Base-by-base conservation (phyloP, 495 filamentous ascomycete species). In the Sordaria brevicollis region DNA sequence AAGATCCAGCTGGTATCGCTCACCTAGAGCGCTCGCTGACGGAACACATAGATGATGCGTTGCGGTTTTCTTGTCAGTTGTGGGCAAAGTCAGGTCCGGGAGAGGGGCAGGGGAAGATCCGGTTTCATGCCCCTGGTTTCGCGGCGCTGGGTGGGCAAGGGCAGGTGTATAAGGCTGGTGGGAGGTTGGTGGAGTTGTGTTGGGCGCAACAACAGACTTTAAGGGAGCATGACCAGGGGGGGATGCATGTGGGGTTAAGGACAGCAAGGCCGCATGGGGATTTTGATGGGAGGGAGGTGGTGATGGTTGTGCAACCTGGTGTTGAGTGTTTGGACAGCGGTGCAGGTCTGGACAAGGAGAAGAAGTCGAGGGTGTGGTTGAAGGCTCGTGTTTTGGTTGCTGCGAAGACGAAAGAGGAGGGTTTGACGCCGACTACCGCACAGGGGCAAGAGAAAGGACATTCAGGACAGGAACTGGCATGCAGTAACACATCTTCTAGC, bases 1-100 rank as follows among this genome's bases (percentile, higher is more conserved):
- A 75, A 35, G 70, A 75, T 19, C 54, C 74, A 0, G 34, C 31
- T 2, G 74, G 74, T 4, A 75, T 75, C 25, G 68, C 69, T 2
- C 38, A 38, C 0, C 70, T 75, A 10, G 74, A 75, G 38, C 34
- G 65, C 13, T 17, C 17, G 6, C 66, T 75, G 9, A 37, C 34
- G 0, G 67, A 71, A 25, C 67, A 74, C 66, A 36, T 75, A 9
- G 74, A 75, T 19, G 68, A 70, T 2, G 74, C 74, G 0, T 41
- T 75, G 7, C 37, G 69, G 5, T 73, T 75, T 29, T 72, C 68
- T 0, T 68, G 38, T 2, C 68, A 71, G 11, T 10, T 74, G 5
- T 74, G 74, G 74, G 39, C 72, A 1, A 65, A 70, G 1, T 35
- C 39, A 0, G 39, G 35, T 8, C 66, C 71, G 1, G n/a, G n/a